Conservation (phyloP, 495 filamentous ascomycete genomes). For the Trichoderma orchidacearum region DNA sequence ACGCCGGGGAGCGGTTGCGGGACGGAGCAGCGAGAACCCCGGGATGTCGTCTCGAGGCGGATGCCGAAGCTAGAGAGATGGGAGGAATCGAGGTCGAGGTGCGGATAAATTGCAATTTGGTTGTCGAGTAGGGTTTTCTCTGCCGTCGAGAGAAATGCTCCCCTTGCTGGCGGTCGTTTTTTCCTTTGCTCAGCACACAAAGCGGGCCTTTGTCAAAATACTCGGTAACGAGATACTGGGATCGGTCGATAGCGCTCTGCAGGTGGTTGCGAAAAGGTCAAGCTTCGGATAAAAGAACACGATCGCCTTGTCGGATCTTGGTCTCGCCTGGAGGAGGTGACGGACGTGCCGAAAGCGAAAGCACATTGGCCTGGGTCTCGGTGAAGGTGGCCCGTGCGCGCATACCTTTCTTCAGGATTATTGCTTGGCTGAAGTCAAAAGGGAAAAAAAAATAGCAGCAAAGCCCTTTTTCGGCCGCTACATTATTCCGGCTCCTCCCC, state of each 20-base stretch:
- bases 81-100: no score
- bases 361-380: neutral
- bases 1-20: neutral
- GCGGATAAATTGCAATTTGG: neutral
- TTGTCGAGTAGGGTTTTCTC: neutral
- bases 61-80: neutral
- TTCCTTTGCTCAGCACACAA: neutral
- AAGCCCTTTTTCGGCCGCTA: neutral
- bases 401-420: no score
- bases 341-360: neutral
- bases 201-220: neutral
- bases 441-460: no score
- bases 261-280: neutral
- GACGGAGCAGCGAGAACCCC: no score
- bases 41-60: neutral
- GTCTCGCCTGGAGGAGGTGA: neutral
- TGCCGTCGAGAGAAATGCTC: no score
- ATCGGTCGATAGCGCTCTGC: neutral
- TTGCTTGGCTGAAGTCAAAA: no score
- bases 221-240: neutral
- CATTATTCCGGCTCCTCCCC: conserved; percentile 2
- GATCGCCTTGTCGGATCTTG: neutral
- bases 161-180: no score
- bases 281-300: neutral
- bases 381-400: neutral